These are phyloP conservation scores for Eucalyptus sideroxylon DNA, from an alignment of 345 rosid species.

Conservation along the genomic window DNA sequence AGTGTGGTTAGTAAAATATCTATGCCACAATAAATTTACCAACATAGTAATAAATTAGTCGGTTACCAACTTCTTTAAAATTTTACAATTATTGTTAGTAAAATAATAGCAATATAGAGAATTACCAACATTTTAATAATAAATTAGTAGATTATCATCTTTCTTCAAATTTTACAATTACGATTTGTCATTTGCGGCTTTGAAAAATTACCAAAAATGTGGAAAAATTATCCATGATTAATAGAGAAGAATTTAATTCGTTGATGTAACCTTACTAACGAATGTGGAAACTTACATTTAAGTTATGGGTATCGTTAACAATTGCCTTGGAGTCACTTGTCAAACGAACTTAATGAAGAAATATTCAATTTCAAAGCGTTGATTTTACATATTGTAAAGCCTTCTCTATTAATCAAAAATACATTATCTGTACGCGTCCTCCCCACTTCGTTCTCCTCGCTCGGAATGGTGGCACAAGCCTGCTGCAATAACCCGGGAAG, in stretches of 20 bases:
- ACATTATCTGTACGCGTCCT: not conserved
- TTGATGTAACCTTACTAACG: not conserved
- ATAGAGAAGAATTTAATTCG: not conserved
- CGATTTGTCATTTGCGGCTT: accelerated
- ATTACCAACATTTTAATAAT: too few relatives aligned
- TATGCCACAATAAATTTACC: too few relatives aligned
- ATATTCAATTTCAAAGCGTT: not conserved
- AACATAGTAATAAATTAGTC: accelerated
- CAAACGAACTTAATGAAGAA: too few relatives aligned
- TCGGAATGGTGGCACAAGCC: not conserved
- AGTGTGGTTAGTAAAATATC: too few relatives aligned
- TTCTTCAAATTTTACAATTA: too few relatives aligned
- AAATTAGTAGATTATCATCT: too few relatives aligned
- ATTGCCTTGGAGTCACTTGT: too few relatives aligned
- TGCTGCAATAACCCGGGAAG: not conserved
- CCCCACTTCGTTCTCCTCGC: not conserved
- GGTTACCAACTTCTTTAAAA: too few relatives aligned
- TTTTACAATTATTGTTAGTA: too few relatives aligned
- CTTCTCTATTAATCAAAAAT: too few relatives aligned
- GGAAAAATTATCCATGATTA: not conserved
- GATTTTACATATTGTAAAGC: not conserved
- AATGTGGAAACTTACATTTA: accelerated
- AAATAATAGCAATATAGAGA: too few relatives aligned
- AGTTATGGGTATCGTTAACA: not conserved
- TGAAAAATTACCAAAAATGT: not conserved